Conservation (phyloP, 2,329 filamentous ascomycete species). For the Ophiocordyceps camponoti-floridani region DNA sequence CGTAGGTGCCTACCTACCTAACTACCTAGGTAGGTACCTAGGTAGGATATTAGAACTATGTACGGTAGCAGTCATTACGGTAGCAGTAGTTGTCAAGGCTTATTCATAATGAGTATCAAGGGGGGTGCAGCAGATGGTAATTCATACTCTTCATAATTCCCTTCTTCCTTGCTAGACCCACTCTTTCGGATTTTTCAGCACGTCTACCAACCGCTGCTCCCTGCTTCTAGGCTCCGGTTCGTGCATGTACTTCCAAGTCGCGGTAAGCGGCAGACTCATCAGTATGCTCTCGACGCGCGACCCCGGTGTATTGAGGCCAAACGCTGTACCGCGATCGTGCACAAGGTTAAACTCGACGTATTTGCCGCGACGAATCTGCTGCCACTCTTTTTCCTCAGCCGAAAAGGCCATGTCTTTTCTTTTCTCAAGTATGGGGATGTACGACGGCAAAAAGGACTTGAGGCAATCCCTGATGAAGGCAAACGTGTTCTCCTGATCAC, state of each 20-base stretch:
- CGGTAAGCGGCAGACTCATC: slow-evolving; percentile 89
- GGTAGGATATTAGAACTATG: no score
- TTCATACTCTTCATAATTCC: no score
- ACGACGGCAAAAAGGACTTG: slow-evolving; percentile 74
- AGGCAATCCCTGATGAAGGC: slow-evolving; percentile 76
- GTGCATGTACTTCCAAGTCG: slow-evolving; percentile 93
- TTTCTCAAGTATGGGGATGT: slow-evolving; percentile 72
- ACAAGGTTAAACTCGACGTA: slow-evolving; percentile 99
- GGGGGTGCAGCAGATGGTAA: no score
- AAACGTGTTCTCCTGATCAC: slow-evolving; percentile 78
- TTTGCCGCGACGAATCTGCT: slow-evolving; percentile 81
- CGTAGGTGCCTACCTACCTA: no score
- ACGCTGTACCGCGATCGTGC: slow-evolving; percentile 86
- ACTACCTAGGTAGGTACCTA: no score
- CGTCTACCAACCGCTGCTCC: slow-evolving; percentile 68
- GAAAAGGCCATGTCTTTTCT: slow-evolving; percentile 87
- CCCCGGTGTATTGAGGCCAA: slow-evolving; percentile 83
- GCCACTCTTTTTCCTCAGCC: slow-evolving; percentile 81
- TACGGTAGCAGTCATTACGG: no score
- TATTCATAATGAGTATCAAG: no score
- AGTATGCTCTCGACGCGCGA: slow-evolving; percentile 89
- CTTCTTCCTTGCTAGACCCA: slow-evolving; percentile 36
- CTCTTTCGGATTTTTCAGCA: slow-evolving; percentile 44
- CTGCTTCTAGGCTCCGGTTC: slow-evolving; percentile 54
- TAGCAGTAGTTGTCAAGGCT: no score